A percentile compares a stretch with the other conserved stretches of the same genome.
Evolutionary conservation across 805 yeast genomes (phyloP).

Genomic region (Hemisphaericaspora nanyangensis): DNA sequence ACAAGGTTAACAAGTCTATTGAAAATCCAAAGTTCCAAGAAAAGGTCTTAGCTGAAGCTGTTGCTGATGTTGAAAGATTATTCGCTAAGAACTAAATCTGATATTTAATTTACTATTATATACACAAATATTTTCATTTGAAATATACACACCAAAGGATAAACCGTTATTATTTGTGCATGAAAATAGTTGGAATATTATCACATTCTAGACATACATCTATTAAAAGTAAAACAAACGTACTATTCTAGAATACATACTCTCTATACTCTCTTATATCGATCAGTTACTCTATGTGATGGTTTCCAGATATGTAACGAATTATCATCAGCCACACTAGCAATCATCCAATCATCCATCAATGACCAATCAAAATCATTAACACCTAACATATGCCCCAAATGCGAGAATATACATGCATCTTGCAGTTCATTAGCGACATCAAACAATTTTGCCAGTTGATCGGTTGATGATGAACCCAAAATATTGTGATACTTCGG

Average conservation of each 20-base stretch:
- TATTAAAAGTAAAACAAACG: too few species aligned
- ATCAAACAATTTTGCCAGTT: constrained; percentile 62
- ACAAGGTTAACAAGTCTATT: constrained; percentile 83
- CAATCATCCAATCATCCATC: constrained; percentile 63
- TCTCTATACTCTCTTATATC: neutral
- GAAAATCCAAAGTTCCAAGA: constrained; percentile 91
- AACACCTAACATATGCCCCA: constrained; percentile 85
- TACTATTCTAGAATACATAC: neutral
- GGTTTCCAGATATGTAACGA: constrained; percentile 88
- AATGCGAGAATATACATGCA: constrained; percentile 59
- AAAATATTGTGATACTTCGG: constrained; percentile 49
- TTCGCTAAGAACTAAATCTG: constrained; percentile 46
- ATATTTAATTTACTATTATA: constrained; percentile 1
- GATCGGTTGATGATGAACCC: constrained; percentile 65
- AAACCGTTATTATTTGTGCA: too few species aligned
- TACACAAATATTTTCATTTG: neutral
- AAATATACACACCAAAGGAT: too few species aligned
- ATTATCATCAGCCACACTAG: constrained; percentile 81
- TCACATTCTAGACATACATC: too few species aligned
- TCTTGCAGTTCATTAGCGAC: constrained; percentile 17
- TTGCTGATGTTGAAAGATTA: constrained; percentile 85
- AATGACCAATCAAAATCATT: constrained; percentile 83
- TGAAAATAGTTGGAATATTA: too few species aligned
- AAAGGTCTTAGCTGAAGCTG: constrained; percentile 83
- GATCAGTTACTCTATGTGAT: constrained; percentile 15